A percentile compares a stretch with the other conserved stretches of the same genome.
These are phyloP conservation scores for Mucor circinelloides DNA, from an alignment of 371 early-diverging fungal genomes.

Conservation along the genomic window DNA sequence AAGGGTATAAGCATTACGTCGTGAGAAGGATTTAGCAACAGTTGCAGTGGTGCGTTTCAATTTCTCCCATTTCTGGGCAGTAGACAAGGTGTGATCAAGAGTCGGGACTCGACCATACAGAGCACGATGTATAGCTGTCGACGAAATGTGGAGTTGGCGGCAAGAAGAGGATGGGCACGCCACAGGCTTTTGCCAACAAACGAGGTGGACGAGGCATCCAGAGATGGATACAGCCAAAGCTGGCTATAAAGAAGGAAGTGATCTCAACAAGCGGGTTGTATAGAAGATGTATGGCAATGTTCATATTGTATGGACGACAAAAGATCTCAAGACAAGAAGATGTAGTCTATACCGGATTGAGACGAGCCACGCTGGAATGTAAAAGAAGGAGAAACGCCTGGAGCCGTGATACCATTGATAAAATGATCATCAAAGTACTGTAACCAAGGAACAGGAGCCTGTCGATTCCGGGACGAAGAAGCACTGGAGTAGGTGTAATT, in stretches of 20 bases:
- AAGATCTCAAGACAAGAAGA: neutral
- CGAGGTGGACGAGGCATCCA: neutral
- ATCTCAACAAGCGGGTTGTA: conserved; percentile 13
- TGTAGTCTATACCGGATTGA: conserved; percentile 12
- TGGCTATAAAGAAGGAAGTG: neutral
- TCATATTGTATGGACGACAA: neutral
- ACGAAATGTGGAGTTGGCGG: neutral
- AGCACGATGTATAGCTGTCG: neutral
- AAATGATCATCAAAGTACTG: neutral
- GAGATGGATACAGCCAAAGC: neutral
- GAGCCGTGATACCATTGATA: neutral
- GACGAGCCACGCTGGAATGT: conserved; percentile 8
- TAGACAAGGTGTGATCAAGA: neutral
- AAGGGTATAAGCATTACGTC: neutral
- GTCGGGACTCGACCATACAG: neutral
- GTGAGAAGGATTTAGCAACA: neutral
- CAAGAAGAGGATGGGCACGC: conserved; percentile 18
- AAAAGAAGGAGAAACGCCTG: neutral
- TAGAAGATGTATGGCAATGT: neutral
- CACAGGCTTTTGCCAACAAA: conserved; percentile 15
- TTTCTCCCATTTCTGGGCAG: conserved; percentile 8
- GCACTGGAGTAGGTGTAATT: conserved; percentile 6
- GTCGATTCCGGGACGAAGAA: neutral
- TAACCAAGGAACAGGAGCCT: conserved; percentile 2
- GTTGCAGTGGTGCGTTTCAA: neutral